Conservation (phyloP, 768 basidiomycete genomes). For the Collybiopsis luxurians region DNA sequence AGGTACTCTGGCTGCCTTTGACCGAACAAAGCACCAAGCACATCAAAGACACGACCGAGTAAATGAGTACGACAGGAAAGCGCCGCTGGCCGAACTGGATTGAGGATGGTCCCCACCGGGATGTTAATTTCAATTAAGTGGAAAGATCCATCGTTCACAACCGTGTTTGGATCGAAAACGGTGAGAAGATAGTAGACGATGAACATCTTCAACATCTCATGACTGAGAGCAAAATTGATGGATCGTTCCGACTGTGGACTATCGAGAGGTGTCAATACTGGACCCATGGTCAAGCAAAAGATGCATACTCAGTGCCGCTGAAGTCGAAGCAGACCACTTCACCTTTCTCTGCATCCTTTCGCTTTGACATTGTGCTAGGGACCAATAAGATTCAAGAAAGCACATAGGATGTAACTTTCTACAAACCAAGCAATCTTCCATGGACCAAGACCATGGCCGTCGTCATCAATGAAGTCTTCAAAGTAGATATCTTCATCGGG, state of each 20-base stretch:
- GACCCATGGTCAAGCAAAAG: not conserved
- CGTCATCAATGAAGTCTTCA: slow-evolving; percentile 30
- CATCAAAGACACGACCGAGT: slow-evolving; percentile 25
- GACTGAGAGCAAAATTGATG: slow-evolving; percentile 20
- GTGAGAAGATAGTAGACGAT: slow-evolving; percentile 24
- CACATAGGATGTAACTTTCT: not conserved
- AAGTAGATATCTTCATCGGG: slow-evolving; percentile 19
- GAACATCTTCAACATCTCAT: slow-evolving; percentile 23
- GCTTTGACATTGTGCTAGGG: slow-evolving; percentile 23
- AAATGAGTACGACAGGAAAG: slow-evolving; percentile 27
- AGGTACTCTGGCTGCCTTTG: slow-evolving; percentile 25
- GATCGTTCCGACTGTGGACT: slow-evolving; percentile 21
- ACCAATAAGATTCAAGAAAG: not conserved
- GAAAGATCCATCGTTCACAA: slow-evolving; percentile 28
- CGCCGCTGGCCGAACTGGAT: slow-evolving; percentile 26
- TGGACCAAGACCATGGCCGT: slow-evolving; percentile 23
- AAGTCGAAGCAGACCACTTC: slow-evolving; percentile 25
- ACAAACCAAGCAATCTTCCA: slow-evolving; percentile 21
- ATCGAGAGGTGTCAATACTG: slow-evolving; percentile 8
- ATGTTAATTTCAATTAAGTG: slow-evolving; percentile 26
- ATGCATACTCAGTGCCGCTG: slow-evolving; percentile 21
- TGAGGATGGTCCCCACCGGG: slow-evolving; percentile 25
- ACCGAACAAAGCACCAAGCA: slow-evolving; percentile 24
- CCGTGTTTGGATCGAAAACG: slow-evolving; percentile 25
- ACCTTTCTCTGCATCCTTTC: slow-evolving; percentile 17